Evolutionary conservation across 176 grass and related monocot genomes (phyloP).

Genomic region (Elymus sibiricus): DNA sequence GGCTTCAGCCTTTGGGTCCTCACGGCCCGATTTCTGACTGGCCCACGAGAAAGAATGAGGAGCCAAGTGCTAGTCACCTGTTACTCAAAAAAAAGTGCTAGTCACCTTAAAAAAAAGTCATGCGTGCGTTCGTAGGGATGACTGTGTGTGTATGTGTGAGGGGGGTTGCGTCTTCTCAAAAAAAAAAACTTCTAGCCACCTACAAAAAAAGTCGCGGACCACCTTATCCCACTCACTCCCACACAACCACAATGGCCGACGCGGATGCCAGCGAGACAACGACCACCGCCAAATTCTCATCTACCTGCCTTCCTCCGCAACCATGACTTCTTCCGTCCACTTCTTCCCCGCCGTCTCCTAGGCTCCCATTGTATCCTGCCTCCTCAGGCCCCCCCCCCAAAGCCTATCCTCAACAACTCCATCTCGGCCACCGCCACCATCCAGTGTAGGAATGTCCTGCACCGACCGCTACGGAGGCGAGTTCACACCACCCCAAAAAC

Average conservation of each 20-base stretch:
- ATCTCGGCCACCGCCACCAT: not conserved
- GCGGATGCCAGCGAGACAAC: conserved; percentile 21
- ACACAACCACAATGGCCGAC: not conserved
- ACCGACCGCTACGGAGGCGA: conserved; percentile 13
- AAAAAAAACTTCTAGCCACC: no score
- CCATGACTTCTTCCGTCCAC: conserved; percentile 52
- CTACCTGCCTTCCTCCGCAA: not conserved
- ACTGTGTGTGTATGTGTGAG: no score
- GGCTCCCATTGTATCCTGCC: conserved; percentile 16
- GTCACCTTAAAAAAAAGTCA: no score
- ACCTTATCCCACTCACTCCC: conserved; percentile 19
- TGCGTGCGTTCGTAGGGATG: no score
- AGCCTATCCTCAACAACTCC: conserved; percentile 20
- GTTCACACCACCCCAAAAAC: conserved; percentile 7
- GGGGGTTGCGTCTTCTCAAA: no score
- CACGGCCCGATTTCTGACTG: no score
- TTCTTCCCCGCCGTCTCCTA: conserved; percentile 55
- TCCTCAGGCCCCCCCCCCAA: conserved; percentile 29
- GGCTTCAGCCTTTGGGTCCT: no score
- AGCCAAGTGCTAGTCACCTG: no score
- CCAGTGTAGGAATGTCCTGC: not conserved
- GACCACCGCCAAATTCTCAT: not conserved
- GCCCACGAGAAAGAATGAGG: no score
- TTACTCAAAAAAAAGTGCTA: no score
- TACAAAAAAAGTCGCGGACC: no score